Evolutionary conservation across 169 alveolate genomes (phyloP).

Genomic region (Miamiensis avidus): DNA sequence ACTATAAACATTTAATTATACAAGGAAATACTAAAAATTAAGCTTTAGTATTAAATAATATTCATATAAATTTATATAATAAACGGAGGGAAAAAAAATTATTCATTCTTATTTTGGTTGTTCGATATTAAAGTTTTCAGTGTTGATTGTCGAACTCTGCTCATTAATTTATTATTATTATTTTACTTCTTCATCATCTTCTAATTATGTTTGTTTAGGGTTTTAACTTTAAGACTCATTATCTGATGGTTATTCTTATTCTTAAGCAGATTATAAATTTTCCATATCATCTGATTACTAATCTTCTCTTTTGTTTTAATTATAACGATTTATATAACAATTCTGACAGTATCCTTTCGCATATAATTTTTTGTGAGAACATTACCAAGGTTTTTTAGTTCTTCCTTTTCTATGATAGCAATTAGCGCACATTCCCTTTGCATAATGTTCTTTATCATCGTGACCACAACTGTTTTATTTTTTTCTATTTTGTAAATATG

Average conservation of each 20-base stretch:
- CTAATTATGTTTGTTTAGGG: too few relatives aligned
- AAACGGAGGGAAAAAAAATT: too few relatives aligned
- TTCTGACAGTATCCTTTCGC: slow-evolving; percentile 38
- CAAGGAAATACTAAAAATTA: too few relatives aligned
- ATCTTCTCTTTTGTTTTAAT: slow-evolving; percentile 20
- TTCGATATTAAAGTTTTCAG: too few relatives aligned
- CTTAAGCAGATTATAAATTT: neutral
- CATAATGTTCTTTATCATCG: slow-evolving; percentile 58
- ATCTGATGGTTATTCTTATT: neutral
- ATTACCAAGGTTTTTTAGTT: slow-evolving; percentile 59
- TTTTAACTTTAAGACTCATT: too few relatives aligned
- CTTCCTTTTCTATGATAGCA: slow-evolving; percentile 67
- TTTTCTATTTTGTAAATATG: slow-evolving; percentile 49
- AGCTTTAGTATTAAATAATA: too few relatives aligned
- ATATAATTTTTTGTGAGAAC: slow-evolving; percentile 50
- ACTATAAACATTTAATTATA: too few relatives aligned
- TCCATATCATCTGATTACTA: neutral
- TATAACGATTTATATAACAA: slow-evolving; percentile 32
- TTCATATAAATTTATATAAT: too few relatives aligned
- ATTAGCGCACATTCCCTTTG: slow-evolving; percentile 66
- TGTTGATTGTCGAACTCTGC: too few relatives aligned
- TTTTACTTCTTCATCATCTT: too few relatives aligned
- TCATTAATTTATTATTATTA: too few relatives aligned
- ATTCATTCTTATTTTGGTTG: too few relatives aligned
- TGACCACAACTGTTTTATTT: slow-evolving; percentile 55